Percentiles rank a stretch among this genome's conserved stretches.
phyloP scores from a whole-genome alignment of 2,329 filamentous ascomycete genomes.

The Stagonosporopsis chrysanthemi region DNA sequence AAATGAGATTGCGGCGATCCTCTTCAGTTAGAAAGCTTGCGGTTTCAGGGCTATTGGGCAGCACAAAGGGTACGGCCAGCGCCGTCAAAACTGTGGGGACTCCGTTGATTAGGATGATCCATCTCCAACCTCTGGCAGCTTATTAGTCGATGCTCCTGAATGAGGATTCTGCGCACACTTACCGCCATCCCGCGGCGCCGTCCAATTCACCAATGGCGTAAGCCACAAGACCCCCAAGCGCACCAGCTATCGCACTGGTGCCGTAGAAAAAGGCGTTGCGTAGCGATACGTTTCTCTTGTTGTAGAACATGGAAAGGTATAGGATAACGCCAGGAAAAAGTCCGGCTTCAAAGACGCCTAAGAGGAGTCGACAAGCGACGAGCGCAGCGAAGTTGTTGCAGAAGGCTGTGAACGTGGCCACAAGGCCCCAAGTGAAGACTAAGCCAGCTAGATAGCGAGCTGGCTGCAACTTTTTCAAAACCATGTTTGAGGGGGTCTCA shows the following conservation, averaged over 20 bases:
- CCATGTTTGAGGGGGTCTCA: constrained; percentile 57
- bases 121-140: constrained; percentile 29
- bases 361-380: constrained; percentile 36
- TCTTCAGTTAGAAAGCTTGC: constrained; percentile 44
- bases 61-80: constrained; percentile 56
- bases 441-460: constrained; percentile 35
- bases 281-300: constrained; percentile 57
- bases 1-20: constrained; percentile 32
- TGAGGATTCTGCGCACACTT: not conserved
- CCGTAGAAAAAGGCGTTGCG: constrained; percentile 62
- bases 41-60: constrained; percentile 57
- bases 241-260: constrained; percentile 61
- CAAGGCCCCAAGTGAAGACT: constrained; percentile 36
- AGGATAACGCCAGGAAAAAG: constrained; percentile 39
- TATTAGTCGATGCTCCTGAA: not conserved
- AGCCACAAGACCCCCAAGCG: constrained; percentile 55
- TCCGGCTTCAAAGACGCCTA: constrained; percentile 42
- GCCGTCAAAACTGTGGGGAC: constrained; percentile 47
- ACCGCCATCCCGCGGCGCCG: constrained; percentile 28
- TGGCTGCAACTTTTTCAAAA: constrained; percentile 54
- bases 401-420: constrained; percentile 34
- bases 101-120: constrained; percentile 45
- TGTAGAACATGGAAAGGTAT: constrained; percentile 40
- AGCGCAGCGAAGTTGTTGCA: constrained; percentile 38
- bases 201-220: constrained; percentile 40